Percentiles rank a stretch among this genome's conserved stretches.
Evolutionary conservation across 1,284 basidiomycete species (phyloP).

Genomic region (Ceratobasidium sp.): DNA sequence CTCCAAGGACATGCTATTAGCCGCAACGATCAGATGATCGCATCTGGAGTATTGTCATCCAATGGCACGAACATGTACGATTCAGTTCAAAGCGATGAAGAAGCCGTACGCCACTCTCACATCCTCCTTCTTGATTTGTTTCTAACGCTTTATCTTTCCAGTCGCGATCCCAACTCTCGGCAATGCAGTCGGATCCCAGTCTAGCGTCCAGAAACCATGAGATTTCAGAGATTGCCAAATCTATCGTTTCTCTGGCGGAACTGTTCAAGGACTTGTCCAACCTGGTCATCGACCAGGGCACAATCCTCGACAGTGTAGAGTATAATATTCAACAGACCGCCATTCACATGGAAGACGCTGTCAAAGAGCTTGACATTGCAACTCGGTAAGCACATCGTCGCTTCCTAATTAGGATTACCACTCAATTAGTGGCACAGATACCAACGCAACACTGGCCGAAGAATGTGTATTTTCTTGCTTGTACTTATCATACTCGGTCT

Average conservation of each 20-base stretch:
- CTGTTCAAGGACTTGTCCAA: constrained; percentile 94
- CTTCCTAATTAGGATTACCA: constrained; percentile 9
- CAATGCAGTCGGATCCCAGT: constrained; percentile 58
- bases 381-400: constrained; percentile 65
- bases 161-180: constrained; percentile 52
- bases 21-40: constrained; percentile 89
- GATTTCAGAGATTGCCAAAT: constrained; percentile 90
- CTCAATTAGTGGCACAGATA: constrained; percentile 64
- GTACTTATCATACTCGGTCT: constrained; percentile 89
- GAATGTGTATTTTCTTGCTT: constrained; percentile 93
- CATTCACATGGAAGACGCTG: constrained; percentile 82
- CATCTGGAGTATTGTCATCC: constrained; percentile 78
- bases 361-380: constrained; percentile 84
- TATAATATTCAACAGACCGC: constrained; percentile 97
- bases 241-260: constrained; percentile 90
- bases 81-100: constrained; percentile 86
- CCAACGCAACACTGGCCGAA: constrained; percentile 90
- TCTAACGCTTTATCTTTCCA: constrained; percentile 44
- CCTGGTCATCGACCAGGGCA: constrained; percentile 98
- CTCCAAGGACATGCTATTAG: constrained; percentile 94
- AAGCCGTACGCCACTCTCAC: constrained; percentile 60
- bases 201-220: constrained; percentile 78
- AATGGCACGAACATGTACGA: constrained; percentile 81
- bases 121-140: constrained; percentile 30
- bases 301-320: constrained; percentile 94